A percentile compares a stretch with the other conserved stretches of the same genome.
phyloP scores from a whole-genome alignment of 2,329 filamentous ascomycete species.

The Xylaria sp. region DNA sequence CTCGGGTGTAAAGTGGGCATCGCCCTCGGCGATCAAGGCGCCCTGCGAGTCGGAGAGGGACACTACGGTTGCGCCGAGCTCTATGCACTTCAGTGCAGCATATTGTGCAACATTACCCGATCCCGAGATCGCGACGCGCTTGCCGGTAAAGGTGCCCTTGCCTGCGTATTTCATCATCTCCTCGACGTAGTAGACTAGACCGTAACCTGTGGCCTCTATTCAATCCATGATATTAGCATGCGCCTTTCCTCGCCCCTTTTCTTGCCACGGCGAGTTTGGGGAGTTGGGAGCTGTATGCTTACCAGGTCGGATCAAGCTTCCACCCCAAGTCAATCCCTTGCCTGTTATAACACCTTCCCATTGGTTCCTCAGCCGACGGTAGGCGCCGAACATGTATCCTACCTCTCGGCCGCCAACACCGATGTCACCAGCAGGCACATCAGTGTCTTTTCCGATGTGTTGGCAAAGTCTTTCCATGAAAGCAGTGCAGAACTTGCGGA shows the following conservation, averaged over 20 bases:
- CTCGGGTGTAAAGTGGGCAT: constrained; percentile 75
- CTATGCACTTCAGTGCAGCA: constrained; percentile 93
- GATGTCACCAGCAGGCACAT: constrained; percentile 96
- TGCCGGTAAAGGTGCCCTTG: constrained; percentile 84
- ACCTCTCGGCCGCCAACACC: constrained; percentile 92
- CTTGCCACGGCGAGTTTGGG: neutral
- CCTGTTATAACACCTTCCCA: constrained; percentile 97
- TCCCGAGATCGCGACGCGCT: constrained; percentile 93
- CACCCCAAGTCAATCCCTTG: constrained; percentile 93
- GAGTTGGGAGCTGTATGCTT: constrained; percentile 25
- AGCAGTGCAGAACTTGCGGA: constrained; percentile 92
- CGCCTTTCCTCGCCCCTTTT: neutral
- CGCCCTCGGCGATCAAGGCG: constrained; percentile 74
- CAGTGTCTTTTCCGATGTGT: constrained; percentile 95
- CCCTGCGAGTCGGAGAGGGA: constrained; percentile 95
- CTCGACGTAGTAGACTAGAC: constrained; percentile 93
- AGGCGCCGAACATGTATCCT: constrained; percentile 92
- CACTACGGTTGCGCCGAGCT: constrained; percentile 90
- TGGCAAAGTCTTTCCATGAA: constrained; percentile 97
- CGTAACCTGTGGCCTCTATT: constrained; percentile 90
- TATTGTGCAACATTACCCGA: constrained; percentile 99
- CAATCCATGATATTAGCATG: constrained; percentile 3
- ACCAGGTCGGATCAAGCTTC: constrained; percentile 84
- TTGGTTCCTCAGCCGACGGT: constrained; percentile 84
- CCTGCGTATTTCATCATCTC: constrained; percentile 95